phyloP scores from a whole-genome alignment of 2,329 filamentous ascomycete species.

The Tolypocladium tropicale region DNA sequence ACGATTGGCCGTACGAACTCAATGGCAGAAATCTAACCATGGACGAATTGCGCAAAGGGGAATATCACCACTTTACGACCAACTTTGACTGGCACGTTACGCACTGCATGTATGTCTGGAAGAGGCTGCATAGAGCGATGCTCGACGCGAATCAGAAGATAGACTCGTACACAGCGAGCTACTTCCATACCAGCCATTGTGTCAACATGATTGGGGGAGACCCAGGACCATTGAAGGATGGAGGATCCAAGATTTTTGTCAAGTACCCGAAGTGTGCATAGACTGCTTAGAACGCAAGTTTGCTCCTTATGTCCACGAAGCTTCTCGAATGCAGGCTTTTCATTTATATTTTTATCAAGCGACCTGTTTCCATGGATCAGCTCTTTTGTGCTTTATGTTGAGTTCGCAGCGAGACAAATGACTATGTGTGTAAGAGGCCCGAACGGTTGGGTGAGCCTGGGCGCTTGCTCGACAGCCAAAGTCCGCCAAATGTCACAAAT shows the following conservation, averaged over 20 bases:
- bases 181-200: conserved; percentile 11
- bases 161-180: conserved; percentile 11
- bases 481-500: too few species aligned
- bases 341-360: too few species aligned
- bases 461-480: too few species aligned
- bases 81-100: conserved; percentile 11
- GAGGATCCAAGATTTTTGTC: conserved; percentile 10
- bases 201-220: conserved; percentile 10
- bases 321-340: too few species aligned
- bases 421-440: too few species aligned
- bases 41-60: conserved; percentile 6
- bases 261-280: conserved; percentile 9
- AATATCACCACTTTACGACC: conserved; percentile 9
- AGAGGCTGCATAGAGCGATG: conserved; percentile 10
- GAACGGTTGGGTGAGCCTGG: too few species aligned
- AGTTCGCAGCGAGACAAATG: too few species aligned
- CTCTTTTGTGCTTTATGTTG: too few species aligned
- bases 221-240: conserved; percentile 5
- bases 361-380: too few species aligned
- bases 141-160: conserved; percentile 7
- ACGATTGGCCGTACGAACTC: conserved; percentile 7
- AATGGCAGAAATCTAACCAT: conserved; percentile 8
- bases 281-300: too few species aligned
- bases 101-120: conserved; percentile 12
- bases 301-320: too few species aligned